Conservation (phyloP, 768 basidiomycete species). For the Zangia roseola region DNA sequence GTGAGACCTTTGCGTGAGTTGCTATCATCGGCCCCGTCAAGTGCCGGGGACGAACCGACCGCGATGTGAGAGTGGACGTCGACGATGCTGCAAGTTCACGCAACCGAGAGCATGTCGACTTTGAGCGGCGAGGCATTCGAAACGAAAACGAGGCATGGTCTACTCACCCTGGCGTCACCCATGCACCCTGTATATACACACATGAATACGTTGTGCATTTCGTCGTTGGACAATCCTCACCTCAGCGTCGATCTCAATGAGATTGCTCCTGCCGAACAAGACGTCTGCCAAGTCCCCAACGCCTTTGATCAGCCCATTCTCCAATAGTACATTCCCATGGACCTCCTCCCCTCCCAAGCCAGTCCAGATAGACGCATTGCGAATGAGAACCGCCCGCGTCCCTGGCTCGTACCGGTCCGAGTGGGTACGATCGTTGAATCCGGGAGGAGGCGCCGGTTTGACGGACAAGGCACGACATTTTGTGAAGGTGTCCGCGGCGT, state of each 20-base stretch:
- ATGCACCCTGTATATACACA: slow-evolving; percentile 44
- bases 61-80: slow-evolving; percentile 62
- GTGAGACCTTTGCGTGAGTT: slow-evolving; percentile 48
- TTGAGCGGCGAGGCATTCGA: neutral
- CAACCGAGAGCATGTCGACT: neutral
- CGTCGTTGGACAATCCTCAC: slow-evolving; percentile 1
- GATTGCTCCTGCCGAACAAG: neutral
- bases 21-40: slow-evolving; percentile 47
- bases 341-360: slow-evolving; percentile 56
- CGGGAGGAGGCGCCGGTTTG: slow-evolving; percentile 41
- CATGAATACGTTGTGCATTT: neutral
- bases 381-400: slow-evolving; percentile 53
- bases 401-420: slow-evolving; percentile 59
- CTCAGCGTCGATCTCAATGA: slow-evolving; percentile 45
- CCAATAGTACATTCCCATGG: slow-evolving; percentile 59
- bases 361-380: slow-evolving; percentile 80
- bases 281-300: slow-evolving; percentile 38
- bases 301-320: slow-evolving; percentile 59
- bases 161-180: slow-evolving; percentile 56
- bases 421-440: slow-evolving; percentile 46
- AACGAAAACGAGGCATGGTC: too few relatives aligned
- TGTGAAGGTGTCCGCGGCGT: slow-evolving; percentile 34
- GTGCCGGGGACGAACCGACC: slow-evolving; percentile 37
- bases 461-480: slow-evolving; percentile 46
- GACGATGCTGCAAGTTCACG: slow-evolving; percentile 38